A percentile compares a stretch with the other conserved stretches of the same genome.
Conservation (phyloP, 768 basidiomycete species). For the Hygrocybe punicea region DNA sequence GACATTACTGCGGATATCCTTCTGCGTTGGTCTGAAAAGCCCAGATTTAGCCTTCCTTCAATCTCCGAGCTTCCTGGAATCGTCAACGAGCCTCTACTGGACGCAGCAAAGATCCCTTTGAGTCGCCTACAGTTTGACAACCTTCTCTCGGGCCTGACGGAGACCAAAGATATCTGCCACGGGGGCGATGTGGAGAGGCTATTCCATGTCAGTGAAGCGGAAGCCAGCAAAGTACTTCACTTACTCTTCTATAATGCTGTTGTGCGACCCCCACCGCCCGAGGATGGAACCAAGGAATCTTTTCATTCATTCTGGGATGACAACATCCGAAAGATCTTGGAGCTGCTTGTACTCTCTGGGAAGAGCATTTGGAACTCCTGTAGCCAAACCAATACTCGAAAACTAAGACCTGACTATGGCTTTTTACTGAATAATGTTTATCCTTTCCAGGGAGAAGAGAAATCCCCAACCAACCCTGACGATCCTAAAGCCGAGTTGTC, state of each 20-base stretch:
- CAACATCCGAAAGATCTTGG: slow-evolving; percentile 21
- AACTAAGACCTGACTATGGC: slow-evolving; percentile 17
- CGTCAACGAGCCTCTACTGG: too few relatives aligned
- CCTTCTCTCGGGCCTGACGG: too few relatives aligned
- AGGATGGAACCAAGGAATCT: slow-evolving; percentile 1
- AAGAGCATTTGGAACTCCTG: slow-evolving; percentile 18
- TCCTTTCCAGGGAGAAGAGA: neutral
- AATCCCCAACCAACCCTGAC: neutral
- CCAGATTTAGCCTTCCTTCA: too few relatives aligned
- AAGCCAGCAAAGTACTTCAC: neutral
- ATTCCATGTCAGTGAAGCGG: neutral
- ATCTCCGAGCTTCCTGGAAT: too few relatives aligned
- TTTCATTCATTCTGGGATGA: slow-evolving; percentile 23
- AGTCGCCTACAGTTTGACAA: too few relatives aligned
- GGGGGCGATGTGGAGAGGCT: neutral
- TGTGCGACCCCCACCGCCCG: neutral
- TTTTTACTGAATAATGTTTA: slow-evolving; percentile 18
- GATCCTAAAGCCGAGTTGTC: neutral
- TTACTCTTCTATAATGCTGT: neutral
- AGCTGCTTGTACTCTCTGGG: slow-evolving; percentile 15
- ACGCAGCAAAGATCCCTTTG: too few relatives aligned
- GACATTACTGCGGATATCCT: too few relatives aligned
- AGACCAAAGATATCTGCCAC: neutral
- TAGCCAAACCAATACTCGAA: slow-evolving; percentile 13
- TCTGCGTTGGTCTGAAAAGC: too few relatives aligned